Conservation (phyloP, 768 basidiomycete species). For the Dacryopinax spathularia region DNA sequence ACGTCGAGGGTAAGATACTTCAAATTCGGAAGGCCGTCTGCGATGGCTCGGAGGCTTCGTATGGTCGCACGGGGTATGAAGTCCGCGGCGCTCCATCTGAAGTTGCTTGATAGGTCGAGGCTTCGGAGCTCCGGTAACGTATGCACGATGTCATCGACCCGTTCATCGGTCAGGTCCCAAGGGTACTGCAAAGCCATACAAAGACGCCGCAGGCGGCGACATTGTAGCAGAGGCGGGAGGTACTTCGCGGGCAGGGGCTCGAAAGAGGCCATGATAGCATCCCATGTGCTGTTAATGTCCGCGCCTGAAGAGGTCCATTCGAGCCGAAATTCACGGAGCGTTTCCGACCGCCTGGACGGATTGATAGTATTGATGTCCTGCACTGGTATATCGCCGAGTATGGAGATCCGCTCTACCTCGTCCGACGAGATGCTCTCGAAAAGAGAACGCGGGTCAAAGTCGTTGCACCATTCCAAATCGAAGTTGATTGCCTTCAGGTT, state of each 20-base stretch:
- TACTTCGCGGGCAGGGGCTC: neutral
- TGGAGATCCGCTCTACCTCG: neutral
- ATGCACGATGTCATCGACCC: neutral
- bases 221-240: neutral
- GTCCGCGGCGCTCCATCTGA: neutral
- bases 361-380: neutral
- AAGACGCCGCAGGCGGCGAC: neutral
- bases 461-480: neutral
- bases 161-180: neutral
- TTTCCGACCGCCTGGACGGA: neutral
- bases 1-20: neutral
- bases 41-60: neutral
- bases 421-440: neutral
- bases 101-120: neutral
- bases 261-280: neutral
- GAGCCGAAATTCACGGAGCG: too few relatives aligned
- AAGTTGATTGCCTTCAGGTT: neutral
- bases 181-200: neutral
- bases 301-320: neutral
- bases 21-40: neutral
- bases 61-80: neutral
- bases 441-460: neutral
- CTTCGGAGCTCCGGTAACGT: neutral
- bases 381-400: neutral
- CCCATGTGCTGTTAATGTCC: neutral